phyloP scores from a whole-genome alignment of 148 eudicot genomes.

The Polygonum maritimum region DNA sequence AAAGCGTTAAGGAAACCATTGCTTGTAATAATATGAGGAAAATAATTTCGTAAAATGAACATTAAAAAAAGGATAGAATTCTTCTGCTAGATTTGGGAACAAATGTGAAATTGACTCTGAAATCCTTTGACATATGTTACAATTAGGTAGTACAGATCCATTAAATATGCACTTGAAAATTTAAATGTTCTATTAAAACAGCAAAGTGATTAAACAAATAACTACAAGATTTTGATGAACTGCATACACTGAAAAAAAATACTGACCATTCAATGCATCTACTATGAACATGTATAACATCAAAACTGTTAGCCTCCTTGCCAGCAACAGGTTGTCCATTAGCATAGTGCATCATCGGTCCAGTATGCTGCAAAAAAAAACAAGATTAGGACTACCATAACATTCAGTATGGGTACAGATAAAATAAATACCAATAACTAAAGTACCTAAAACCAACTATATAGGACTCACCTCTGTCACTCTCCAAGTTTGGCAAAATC shows the following conservation, averaged over 20 bases:
- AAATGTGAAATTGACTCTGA: neutral
- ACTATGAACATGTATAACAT: slow-evolving; percentile 53
- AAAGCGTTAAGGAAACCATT: neutral
- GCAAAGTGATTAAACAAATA: neutral
- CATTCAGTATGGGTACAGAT: neutral
- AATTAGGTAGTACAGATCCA: neutral
- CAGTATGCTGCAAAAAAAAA: slow-evolving; percentile 45
- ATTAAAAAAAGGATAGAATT: neutral
- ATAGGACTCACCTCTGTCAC: slow-evolving; percentile 34
- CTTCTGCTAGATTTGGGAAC: neutral
- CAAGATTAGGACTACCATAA: neutral
- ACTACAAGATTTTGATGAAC: neutral
- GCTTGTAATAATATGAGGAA: neutral
- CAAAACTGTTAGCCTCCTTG: slow-evolving; percentile 27
- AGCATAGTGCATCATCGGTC: slow-evolving; percentile 60
- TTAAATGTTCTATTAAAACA: neutral
- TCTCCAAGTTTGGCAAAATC: slow-evolving; percentile 58
- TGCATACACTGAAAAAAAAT: neutral
- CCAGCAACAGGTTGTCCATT: slow-evolving; percentile 57
- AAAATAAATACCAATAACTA: neutral
- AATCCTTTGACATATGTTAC: neutral
- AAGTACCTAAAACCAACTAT: neutral
- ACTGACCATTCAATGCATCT: slow-evolving; percentile 80
- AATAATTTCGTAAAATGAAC: neutral
- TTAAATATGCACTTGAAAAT: neutral